Base-by-base conservation (phyloP, 2,329 filamentous ascomycete species). In the Pseudogymnoascus pannorum region DNA sequence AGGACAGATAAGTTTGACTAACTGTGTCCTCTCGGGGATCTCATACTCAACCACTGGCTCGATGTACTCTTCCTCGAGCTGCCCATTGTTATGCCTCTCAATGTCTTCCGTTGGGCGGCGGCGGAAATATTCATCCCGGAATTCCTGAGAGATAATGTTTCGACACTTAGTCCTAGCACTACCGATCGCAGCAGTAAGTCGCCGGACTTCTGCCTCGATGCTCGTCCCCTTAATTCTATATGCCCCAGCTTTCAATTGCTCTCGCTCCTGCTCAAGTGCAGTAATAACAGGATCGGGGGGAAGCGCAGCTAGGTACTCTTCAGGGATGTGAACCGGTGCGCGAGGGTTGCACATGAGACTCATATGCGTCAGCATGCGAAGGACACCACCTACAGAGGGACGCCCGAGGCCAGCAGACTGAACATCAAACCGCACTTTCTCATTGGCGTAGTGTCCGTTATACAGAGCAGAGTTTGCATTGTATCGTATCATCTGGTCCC, bases 11-110 rank as follows among this genome's bases (percentile, higher is more conserved):
- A 65, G 60, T 1, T 64, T 44, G 31, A 22, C 63, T 18, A 66
- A 58, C 59, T 64, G 36, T 31, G 31, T 61, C 29, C 62, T 38
- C 57, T 66, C 3, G 12, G 62, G 63, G 59, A 66, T 65, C 57
- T 66, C 42, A 59, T 66, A 57, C 24, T 63, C 9, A 60, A 66
- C 58, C 12, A 66, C 57, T 12, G 59, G 64, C 57, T 65, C 61
- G 12, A 60, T 9, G 29, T 60, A 60, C 16, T 48, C 42, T 22
- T 48, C 64, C n/a, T 33, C 62, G 26, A 60, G 12, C 11, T 64
- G 44, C 62, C 59, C 48, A 16, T 44, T 60, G 40, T 64, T 65
- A 60, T 66, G 48, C 64, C 60, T 59, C 65, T 65, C 22, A 57
- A 65, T 63, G 44, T 66, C 64, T 65, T 66, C 57, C 22, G 40